Evolutionary conservation across 2,329 filamentous ascomycete genomes (phyloP).

Genomic region (Arthroderma sp.): DNA sequence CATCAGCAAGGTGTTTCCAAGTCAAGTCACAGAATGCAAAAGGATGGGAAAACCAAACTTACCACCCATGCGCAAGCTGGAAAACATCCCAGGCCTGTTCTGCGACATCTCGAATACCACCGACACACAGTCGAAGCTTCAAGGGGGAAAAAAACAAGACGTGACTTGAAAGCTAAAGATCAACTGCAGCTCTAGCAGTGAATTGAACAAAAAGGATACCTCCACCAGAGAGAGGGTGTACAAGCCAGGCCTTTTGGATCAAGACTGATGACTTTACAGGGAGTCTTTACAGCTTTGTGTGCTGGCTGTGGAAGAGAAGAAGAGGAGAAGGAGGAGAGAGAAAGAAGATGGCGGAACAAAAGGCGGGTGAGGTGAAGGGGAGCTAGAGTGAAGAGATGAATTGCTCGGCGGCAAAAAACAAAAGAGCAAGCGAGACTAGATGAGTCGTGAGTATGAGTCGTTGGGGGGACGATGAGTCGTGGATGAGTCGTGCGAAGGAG

Average conservation of each 20-base stretch:
- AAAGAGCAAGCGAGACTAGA: too few relatives aligned
- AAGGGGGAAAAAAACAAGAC: background rate
- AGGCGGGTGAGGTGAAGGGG: background rate
- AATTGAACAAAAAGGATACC: background rate
- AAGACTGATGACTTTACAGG: background rate
- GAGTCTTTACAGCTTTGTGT: background rate
- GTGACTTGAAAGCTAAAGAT: background rate
- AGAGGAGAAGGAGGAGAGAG: background rate
- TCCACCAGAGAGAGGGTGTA: background rate
- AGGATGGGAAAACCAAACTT: constrained; percentile 32
- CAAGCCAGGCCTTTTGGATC: background rate
- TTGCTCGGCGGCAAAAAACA: too few relatives aligned
- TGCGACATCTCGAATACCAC: constrained; percentile 57
- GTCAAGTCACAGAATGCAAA: constrained; percentile 8
- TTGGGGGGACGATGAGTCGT: background rate
- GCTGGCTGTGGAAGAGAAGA: background rate
- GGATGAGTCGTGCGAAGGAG: constrained; percentile 11
- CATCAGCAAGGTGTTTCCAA: constrained; percentile 1
- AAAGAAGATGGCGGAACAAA: background rate
- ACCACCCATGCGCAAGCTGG: constrained; percentile 92
- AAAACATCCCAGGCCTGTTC: constrained; percentile 82
- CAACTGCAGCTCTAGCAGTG: background rate
- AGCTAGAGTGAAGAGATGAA: background rate
- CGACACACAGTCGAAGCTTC: background rate
- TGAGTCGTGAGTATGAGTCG: too few relatives aligned